Percentiles rank a stretch among this genome's conserved stretches.
Conservation (phyloP, 2,329 filamentous ascomycete genomes). For the Fusarium brevicatenulatum region DNA sequence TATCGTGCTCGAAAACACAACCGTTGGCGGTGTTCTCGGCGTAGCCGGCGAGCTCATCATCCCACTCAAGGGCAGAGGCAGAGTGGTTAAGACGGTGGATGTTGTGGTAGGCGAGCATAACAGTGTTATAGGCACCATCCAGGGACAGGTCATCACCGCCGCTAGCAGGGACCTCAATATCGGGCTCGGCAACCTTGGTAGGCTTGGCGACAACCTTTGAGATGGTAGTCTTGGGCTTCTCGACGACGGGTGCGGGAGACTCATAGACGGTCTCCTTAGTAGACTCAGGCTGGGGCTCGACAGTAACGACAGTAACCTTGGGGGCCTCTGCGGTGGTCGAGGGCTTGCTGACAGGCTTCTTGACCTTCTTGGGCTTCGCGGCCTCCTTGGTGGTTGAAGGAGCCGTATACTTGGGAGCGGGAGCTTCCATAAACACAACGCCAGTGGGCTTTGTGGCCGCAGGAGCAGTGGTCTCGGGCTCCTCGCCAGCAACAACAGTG, state of each 20-base stretch:
- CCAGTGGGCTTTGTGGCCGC: constrained; percentile 20
- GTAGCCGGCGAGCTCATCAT: constrained; percentile 68
- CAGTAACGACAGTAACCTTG: constrained; percentile 23
- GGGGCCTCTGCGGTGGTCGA: constrained; percentile 21
- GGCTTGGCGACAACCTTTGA: constrained; percentile 21
- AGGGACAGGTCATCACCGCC: constrained; percentile 19
- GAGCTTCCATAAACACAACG: constrained; percentile 42
- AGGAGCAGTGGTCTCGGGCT: constrained; percentile 26
- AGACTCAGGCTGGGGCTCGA: constrained; percentile 9
- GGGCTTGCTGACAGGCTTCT: constrained; percentile 26
- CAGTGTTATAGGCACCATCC: constrained; percentile 47
- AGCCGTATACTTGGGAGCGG: background rate
- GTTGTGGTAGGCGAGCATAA: constrained; percentile 81
- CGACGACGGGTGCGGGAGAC: constrained; percentile 19
- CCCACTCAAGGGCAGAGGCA: constrained; percentile 72
- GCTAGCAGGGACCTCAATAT: constrained; percentile 9
- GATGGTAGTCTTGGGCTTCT: constrained; percentile 23
- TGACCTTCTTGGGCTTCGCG: constrained; percentile 10
- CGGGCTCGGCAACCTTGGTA: constrained; percentile 19
- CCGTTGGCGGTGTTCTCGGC: constrained; percentile 71
- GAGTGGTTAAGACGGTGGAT: constrained; percentile 86
- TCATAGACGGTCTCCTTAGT: constrained; percentile 2
- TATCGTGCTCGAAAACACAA: constrained; percentile 81
- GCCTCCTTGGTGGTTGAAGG: constrained; percentile 16
- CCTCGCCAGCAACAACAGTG: constrained; percentile 54